phyloP scores from a whole-genome alignment of 331 rosid species.

The Quercus phellos region DNA sequence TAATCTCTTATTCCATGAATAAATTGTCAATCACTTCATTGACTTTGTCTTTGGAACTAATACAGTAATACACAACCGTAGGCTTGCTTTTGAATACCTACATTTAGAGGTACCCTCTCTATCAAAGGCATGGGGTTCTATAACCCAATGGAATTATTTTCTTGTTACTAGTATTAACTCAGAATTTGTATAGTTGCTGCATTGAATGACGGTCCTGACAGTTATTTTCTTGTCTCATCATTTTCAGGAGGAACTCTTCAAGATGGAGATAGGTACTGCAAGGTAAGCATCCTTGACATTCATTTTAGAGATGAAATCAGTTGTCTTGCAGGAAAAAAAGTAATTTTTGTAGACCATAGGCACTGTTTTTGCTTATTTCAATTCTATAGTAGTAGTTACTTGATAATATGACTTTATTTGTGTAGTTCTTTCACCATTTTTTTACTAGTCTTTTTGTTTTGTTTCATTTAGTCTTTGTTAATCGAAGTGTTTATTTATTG shows the following conservation, averaged over 20 bases:
- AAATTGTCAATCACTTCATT: neutral
- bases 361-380: neutral
- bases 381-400: neutral
- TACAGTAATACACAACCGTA: neutral
- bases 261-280: constrained; percentile 53
- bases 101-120: neutral
- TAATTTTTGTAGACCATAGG: neutral
- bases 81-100: neutral
- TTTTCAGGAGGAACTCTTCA: constrained; percentile 30
- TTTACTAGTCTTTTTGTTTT: no score
- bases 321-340: neutral
- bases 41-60: neutral
- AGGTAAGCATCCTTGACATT: constrained; percentile 36
- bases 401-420: neutral
- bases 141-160: neutral
- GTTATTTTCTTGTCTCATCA: neutral
- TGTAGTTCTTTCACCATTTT: neutral
- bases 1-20: neutral
- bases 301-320: neutral
- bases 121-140: neutral
- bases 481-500: neutral
- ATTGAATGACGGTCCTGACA: neutral
- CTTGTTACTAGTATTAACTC: neutral
- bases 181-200: constrained; percentile 3
- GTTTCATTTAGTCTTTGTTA: neutral